Conservation (phyloP, 2,329 filamentous ascomycete species). For the Aspergillus tubingensis region DNA sequence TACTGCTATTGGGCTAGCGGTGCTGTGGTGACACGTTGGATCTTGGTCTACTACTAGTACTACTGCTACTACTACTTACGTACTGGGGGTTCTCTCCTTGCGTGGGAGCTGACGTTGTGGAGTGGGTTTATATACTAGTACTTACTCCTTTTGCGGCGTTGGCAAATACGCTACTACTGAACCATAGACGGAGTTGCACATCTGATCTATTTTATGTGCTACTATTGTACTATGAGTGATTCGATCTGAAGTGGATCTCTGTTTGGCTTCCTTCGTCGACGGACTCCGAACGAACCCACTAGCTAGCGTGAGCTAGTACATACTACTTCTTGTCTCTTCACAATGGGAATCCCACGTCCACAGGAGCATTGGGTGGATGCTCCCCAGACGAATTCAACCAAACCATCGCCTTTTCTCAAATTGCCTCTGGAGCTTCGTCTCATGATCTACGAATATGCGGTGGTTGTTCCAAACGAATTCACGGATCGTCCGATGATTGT, state of each 20-base stretch:
- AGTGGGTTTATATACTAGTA: not conserved
- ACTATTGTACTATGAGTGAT: not conserved
- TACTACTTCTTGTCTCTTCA: not conserved
- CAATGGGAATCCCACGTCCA: not conserved
- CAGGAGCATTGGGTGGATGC: not conserved
- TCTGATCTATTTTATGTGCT: not conserved
- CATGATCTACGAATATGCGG: slow-evolving; percentile 37
- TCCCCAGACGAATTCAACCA: not conserved
- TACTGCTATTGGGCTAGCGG: not conserved
- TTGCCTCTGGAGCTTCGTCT: slow-evolving; percentile 36
- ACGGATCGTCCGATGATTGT: slow-evolving; percentile 36
- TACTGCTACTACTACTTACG: too few relatives aligned
- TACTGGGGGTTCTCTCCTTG: not conserved
- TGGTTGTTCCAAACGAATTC: slow-evolving; percentile 35
- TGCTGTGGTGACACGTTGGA: too few relatives aligned
- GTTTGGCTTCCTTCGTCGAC: not conserved
- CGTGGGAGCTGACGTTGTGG: not conserved
- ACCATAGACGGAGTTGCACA: not conserved
- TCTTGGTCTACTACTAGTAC: not conserved
- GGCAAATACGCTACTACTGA: not conserved
- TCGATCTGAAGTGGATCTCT: not conserved
- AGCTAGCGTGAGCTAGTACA: not conserved
- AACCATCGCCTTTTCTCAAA: slow-evolving; percentile 25
- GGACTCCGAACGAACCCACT: not conserved
- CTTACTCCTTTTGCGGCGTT: not conserved